These are phyloP conservation scores for Monosporozyma solicola DNA, from an alignment of 805 yeast species.

Conservation along the genomic window DNA sequence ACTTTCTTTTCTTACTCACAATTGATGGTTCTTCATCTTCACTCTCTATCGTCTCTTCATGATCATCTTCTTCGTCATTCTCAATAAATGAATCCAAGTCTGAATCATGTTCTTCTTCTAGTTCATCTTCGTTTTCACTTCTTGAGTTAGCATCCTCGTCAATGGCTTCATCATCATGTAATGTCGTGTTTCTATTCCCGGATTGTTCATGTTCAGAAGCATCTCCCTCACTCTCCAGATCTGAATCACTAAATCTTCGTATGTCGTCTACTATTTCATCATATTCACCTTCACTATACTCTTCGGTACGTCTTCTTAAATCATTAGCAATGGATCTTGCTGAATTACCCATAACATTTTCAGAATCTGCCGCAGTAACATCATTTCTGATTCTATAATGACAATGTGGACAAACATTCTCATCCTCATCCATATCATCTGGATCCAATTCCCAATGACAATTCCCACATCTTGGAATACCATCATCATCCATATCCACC, in stretches of 20 bases:
- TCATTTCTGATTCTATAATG: conserved; percentile 40
- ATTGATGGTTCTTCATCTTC: not conserved
- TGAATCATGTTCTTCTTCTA: conserved; percentile 11
- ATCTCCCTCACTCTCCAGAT: conserved; percentile 4
- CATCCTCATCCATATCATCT: conserved; percentile 28
- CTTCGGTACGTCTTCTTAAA: conserved; percentile 10
- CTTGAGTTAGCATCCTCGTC: conserved; percentile 8
- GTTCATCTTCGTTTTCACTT: conserved; percentile 10
- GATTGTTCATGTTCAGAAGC: conserved; percentile 1
- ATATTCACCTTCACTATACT: conserved; percentile 22
- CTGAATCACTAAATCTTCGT: conserved; percentile 6
- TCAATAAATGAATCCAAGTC: conserved; percentile 16
- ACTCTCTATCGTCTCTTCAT: conserved; percentile 1
- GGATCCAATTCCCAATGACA: conserved; percentile 68
- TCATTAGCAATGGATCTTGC: not conserved
- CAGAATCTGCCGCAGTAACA: not conserved
- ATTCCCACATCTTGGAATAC: conserved; percentile 63
- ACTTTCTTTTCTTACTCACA: conserved; percentile 1
- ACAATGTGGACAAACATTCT: conserved; percentile 59
- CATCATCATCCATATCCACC: conserved; percentile 57
- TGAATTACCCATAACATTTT: not conserved
- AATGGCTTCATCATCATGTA: conserved; percentile 10
- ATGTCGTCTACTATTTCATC: conserved; percentile 7
- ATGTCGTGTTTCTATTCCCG: conserved; percentile 3
- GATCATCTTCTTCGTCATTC: conserved; percentile 9